Percentiles rank a stretch among this genome's conserved stretches.
Conservation (phyloP, 163 green algal species). For the Chlamydomonas reinhardtii region DNA sequence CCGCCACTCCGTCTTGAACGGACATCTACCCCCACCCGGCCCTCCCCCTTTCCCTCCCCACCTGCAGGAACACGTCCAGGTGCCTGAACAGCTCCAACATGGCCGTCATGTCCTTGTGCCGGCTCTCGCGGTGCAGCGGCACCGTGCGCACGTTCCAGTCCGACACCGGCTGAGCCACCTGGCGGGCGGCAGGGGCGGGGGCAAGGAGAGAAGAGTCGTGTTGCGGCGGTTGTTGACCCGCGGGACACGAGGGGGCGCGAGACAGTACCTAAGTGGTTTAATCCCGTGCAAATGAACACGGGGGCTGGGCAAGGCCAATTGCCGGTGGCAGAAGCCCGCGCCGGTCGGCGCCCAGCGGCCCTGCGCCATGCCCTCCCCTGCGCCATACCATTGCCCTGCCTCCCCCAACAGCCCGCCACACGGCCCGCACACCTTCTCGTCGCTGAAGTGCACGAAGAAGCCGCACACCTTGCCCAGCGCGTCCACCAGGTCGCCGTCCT, state of each 20-base stretch:
- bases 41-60: neutral
- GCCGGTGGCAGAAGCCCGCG: no score
- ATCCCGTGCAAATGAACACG: no score
- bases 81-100: conserved; percentile 77
- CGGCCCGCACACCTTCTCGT: conserved; percentile 73
- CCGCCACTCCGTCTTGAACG: no score
- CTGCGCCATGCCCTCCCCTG: neutral
- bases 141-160: conserved; percentile 88
- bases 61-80: conserved; percentile 76
- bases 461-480: conserved; percentile 78
- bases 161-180: conserved; percentile 64
- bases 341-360: neutral
- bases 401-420: neutral
- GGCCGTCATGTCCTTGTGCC: conserved; percentile 79
- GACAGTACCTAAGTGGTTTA: no score
- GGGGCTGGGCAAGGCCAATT: no score
- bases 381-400: neutral
- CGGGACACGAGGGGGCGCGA: no score
- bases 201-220: no score
- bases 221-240: no score
- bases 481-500: conserved; percentile 82
- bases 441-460: conserved; percentile 80
- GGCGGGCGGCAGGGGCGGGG: neutral
- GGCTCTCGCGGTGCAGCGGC: conserved; percentile 68
- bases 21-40: no score